phyloP scores from a whole-genome alignment of 2,329 filamentous ascomycete genomes.

The Penicillium corylophilum region DNA sequence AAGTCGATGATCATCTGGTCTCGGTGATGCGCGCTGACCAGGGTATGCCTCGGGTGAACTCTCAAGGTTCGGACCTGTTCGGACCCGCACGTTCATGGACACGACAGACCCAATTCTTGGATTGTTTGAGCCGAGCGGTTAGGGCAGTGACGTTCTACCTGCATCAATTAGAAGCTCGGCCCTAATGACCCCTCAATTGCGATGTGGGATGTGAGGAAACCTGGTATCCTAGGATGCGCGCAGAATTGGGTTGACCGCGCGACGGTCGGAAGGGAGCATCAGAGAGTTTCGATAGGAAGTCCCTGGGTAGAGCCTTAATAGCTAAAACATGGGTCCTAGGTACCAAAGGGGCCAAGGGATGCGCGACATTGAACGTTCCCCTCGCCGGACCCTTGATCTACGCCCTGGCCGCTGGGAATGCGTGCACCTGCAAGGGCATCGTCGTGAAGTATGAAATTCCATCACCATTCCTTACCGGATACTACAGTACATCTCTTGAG shows the following conservation, averaged over 20 bases:
- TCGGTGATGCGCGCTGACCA: not conserved
- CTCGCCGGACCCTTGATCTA: constrained; percentile 26
- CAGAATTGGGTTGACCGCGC: not conserved
- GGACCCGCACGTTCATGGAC: not conserved
- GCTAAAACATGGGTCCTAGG: constrained; percentile 9
- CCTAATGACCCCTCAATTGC: not conserved
- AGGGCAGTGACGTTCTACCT: not conserved
- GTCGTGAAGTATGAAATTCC: constrained; percentile 12
- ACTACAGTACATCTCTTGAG: constrained; percentile 6
- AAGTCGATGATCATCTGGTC: not conserved
- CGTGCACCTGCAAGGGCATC: constrained; percentile 21
- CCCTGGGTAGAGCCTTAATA: constrained; percentile 13
- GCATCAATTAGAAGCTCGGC: not conserved
- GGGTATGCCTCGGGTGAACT: not conserved
- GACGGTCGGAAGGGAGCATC: not conserved
- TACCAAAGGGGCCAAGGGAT: constrained; percentile 25
- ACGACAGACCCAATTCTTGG: not conserved
- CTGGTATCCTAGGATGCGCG: not conserved
- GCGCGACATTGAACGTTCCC: constrained; percentile 25
- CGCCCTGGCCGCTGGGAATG: constrained; percentile 12
- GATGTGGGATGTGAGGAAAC: not conserved
- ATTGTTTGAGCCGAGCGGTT: not conserved
- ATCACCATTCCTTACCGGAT: constrained; percentile 24
- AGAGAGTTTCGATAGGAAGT: constrained; percentile 8
- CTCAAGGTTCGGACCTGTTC: not conserved